A percentile compares a stretch with the other conserved stretches of the same genome.
These are phyloP conservation scores for Neospermospora avenae DNA, from an alignment of 2,329 filamentous ascomycete species.

Conservation along the genomic window DNA sequence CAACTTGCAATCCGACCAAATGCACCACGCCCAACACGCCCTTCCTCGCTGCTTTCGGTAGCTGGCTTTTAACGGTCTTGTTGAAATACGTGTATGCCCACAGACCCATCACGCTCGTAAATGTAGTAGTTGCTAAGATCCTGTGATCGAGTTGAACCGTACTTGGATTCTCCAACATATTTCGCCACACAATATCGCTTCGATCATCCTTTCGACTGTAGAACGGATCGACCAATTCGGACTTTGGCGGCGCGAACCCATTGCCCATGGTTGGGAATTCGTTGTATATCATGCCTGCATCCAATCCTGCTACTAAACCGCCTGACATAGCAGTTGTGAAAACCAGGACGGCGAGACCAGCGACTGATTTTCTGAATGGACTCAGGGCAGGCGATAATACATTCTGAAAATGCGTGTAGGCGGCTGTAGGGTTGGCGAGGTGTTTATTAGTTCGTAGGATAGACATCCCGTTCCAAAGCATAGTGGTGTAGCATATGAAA, in stretches of 20 bases:
- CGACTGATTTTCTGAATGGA: constrained; percentile 69
- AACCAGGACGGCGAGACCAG: constrained; percentile 69
- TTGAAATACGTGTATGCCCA: constrained; percentile 76
- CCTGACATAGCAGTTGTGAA: constrained; percentile 93
- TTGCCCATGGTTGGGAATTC: constrained; percentile 95
- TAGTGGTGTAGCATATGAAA: constrained; percentile 89
- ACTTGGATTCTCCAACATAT: constrained; percentile 95
- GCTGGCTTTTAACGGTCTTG: constrained; percentile 48
- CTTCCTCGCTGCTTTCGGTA: constrained; percentile 63
- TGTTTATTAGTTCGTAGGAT: constrained; percentile 77
- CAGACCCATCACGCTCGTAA: constrained; percentile 73
- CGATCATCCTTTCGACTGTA: constrained; percentile 77
- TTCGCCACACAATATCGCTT: constrained; percentile 91
- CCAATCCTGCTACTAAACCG: constrained; percentile 87
- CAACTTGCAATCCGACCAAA: constrained; percentile 76
- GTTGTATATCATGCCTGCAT: constrained; percentile 97
- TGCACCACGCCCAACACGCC: constrained; percentile 79
- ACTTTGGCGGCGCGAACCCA: constrained; percentile 74
- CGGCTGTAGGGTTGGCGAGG: constrained; percentile 62
- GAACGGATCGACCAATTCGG: constrained; percentile 80
- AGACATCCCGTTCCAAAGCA: constrained; percentile 84
- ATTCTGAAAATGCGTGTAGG: constrained; percentile 55
- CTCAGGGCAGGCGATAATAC: constrained; percentile 66
- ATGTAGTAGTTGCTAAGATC: constrained; percentile 85
- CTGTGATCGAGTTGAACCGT: constrained; percentile 95